Evolutionary conservation across 345 rosid species (phyloP).

Genomic region (Eucalyptus regnans): DNA sequence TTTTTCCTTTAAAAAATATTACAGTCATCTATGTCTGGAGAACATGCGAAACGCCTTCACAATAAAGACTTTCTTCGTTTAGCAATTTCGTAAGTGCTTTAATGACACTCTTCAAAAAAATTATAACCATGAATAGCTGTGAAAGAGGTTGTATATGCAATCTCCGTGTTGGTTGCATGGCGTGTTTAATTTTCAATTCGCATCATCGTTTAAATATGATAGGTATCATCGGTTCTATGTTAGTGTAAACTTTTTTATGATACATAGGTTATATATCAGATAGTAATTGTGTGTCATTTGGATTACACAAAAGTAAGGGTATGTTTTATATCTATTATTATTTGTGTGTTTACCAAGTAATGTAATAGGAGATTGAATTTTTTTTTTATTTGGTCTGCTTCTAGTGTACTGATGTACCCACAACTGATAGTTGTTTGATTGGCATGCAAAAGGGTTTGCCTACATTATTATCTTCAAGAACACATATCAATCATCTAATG

Average conservation of each 20-base stretch:
- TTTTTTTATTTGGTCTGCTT: background rate
- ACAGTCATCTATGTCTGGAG: background rate
- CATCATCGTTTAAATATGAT: background rate
- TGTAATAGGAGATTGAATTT: background rate
- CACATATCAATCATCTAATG: background rate
- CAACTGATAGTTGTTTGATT: background rate
- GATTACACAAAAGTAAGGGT: background rate
- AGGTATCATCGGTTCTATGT: background rate
- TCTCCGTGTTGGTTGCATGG: background rate
- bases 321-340: background rate
- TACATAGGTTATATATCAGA: background rate
- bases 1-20: background rate
- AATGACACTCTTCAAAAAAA: background rate
- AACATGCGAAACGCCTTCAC: background rate
- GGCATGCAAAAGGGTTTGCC: background rate
- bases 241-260: background rate
- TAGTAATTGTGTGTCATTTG: background rate
- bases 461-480: background rate
- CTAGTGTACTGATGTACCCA: background rate
- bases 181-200: background rate
- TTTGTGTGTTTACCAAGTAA: background rate
- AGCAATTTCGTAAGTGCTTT: background rate
- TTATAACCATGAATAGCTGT: background rate
- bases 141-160: background rate
- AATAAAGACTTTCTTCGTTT: background rate